phyloP scores from a whole-genome alignment of 2,329 filamentous ascomycete genomes.

The Beauveria varroae region DNA sequence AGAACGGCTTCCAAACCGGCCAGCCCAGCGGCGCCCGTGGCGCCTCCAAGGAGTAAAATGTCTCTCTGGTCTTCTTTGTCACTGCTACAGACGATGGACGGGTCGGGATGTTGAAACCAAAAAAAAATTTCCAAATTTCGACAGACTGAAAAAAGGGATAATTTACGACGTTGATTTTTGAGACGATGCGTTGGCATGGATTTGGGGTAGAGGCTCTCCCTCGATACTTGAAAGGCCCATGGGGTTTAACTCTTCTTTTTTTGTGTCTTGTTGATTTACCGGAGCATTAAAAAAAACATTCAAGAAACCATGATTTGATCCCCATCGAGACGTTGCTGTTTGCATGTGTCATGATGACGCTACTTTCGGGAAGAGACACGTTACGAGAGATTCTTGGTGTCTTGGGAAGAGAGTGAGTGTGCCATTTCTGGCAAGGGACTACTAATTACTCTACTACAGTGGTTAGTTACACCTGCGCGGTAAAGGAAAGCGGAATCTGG shows the following conservation, averaged over 20 bases:
- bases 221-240: not conserved
- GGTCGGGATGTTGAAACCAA: not conserved
- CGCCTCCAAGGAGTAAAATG: conserved; percentile 30
- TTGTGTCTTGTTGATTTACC: conserved; percentile 1
- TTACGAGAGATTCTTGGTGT: too few species aligned
- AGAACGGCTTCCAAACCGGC: conserved; percentile 95
- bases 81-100: not conserved
- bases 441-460: too few species aligned
- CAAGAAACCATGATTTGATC: conserved; percentile 1
- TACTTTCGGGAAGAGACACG: not conserved
- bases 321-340: not conserved
- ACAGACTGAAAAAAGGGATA: conserved; percentile 15
- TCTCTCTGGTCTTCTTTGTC: not conserved
- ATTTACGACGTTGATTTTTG: conserved; percentile 1
- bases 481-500: too few species aligned
- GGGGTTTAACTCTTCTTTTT: conserved; percentile 4
- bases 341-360: not conserved
- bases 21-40: conserved; percentile 77
- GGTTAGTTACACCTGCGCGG: too few species aligned
- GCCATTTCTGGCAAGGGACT: too few species aligned
- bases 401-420: too few species aligned
- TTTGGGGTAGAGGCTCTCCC: not conserved
- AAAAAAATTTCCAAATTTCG: not conserved
- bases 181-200: conserved; percentile 1
- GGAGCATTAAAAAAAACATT: conserved; percentile 8